These are phyloP conservation scores for Akanthomyces dipterigenus DNA, from an alignment of 2,329 filamentous ascomycete species.

Conservation along the genomic window DNA sequence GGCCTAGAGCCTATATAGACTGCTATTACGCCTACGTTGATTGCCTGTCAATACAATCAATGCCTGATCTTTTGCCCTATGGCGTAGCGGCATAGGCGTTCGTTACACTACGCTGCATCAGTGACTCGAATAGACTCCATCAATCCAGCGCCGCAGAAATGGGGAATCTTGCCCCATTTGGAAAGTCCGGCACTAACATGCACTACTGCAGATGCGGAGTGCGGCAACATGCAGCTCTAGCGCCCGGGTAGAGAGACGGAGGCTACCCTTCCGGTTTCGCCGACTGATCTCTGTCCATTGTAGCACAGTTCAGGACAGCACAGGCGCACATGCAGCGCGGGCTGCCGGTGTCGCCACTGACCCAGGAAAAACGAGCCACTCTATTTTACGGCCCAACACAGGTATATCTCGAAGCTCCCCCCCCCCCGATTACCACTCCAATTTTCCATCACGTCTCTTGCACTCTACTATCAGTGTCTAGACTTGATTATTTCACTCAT, in stretches of 20 bases:
- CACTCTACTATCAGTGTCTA: neutral
- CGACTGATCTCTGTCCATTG: neutral
- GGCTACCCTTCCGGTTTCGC: conserved; percentile 12
- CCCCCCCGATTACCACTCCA: neutral
- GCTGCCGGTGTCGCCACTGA: conserved; percentile 7
- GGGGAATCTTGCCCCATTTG: conserved; percentile 1
- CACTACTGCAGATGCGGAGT: conserved; percentile 4
- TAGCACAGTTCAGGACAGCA: neutral
- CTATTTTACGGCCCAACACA: neutral
- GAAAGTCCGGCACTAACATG: conserved; percentile 8
- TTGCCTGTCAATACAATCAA: no score
- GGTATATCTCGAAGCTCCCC: neutral
- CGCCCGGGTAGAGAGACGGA: neutral
- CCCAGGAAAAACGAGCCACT: neutral
- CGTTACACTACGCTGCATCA: neutral
- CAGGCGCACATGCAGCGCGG: neutral
- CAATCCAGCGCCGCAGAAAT: neutral
- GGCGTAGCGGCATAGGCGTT: no score
- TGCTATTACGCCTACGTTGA: no score
- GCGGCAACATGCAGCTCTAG: conserved; percentile 10
- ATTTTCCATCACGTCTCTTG: neutral
- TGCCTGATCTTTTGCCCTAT: no score
- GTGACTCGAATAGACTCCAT: neutral
- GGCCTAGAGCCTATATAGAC: no score
- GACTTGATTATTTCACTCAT: neutral